Conservation (phyloP, 176 grass and related monocot genomes). For the Phoenix roebelenii region DNA sequence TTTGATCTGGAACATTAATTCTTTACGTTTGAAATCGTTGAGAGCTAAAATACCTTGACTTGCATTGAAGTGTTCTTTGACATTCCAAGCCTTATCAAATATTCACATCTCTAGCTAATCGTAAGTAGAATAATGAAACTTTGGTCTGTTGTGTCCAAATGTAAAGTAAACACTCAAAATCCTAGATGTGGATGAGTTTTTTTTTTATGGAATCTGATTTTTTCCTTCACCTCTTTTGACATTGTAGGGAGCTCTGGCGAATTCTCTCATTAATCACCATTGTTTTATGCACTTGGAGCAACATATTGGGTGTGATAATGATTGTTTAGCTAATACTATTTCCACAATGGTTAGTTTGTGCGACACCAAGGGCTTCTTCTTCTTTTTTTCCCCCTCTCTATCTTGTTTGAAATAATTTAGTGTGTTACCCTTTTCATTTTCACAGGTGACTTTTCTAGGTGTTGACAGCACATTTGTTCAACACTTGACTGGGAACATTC, state of each 20-base stretch:
- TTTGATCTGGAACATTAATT: too few relatives aligned
- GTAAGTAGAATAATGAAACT: too few relatives aligned
- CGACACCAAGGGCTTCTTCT: neutral
- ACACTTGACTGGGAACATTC: conserved; percentile 55
- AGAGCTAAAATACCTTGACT: too few relatives aligned
- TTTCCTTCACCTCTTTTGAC: conserved; percentile 7
- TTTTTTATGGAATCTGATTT: neutral
- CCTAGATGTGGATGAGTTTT: neutral
- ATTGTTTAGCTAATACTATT: conserved; percentile 45
- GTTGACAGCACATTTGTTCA: conserved; percentile 59
- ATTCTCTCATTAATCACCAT: conserved; percentile 27
- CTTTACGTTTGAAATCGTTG: too few relatives aligned
- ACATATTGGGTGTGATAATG: conserved; percentile 26
- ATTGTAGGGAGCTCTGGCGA: conserved; percentile 29
- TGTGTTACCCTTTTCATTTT: conserved; percentile 7
- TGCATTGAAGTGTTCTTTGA: too few relatives aligned
- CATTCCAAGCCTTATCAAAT: too few relatives aligned
- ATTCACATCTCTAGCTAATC: too few relatives aligned
- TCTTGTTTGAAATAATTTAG: neutral
- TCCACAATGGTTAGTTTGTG: conserved; percentile 47
- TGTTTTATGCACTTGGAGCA: conserved; percentile 25
- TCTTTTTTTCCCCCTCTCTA: neutral
- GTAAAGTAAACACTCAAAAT: neutral
- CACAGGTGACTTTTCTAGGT: conserved; percentile 50
- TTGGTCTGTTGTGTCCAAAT: neutral